phyloP scores from a whole-genome alignment of 805 yeast species.

The Hemisphaericaspora nanyangensis region DNA sequence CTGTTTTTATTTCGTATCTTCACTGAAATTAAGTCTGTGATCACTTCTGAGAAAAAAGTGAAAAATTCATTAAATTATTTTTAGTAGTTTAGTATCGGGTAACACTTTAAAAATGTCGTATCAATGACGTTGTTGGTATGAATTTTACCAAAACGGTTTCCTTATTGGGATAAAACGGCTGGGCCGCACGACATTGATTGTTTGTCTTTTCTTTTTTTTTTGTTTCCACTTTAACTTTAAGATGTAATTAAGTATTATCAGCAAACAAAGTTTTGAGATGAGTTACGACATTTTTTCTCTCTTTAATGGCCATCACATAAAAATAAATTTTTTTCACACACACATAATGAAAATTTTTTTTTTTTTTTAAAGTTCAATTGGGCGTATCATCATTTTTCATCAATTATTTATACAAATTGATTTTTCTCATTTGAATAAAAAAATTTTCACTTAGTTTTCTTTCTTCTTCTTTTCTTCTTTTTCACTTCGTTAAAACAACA shows the following conservation, averaged over 20 bases:
- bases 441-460: slow-evolving; percentile 2
- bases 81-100: too few relatives aligned
- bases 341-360: slow-evolving; percentile 1
- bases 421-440: slow-evolving; percentile 1
- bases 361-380: background rate
- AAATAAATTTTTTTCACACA: background rate
- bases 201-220: too few relatives aligned
- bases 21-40: too few relatives aligned
- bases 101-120: too few relatives aligned
- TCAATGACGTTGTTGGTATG: too few relatives aligned
- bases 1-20: too few relatives aligned
- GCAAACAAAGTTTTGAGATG: background rate
- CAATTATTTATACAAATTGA: background rate
- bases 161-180: background rate
- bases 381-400: background rate
- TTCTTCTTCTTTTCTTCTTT: slow-evolving; percentile 13
- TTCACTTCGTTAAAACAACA: slow-evolving; percentile 17
- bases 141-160: background rate
- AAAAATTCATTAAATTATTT: too few relatives aligned
- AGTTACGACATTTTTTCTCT: background rate
- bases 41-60: too few relatives aligned
- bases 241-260: too few relatives aligned
- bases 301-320: too few relatives aligned
- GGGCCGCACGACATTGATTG: background rate
- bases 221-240: too few relatives aligned